These are phyloP conservation scores for Yarrowia sp. DNA, from an alignment of 805 yeast genomes.

Conservation along the genomic window DNA sequence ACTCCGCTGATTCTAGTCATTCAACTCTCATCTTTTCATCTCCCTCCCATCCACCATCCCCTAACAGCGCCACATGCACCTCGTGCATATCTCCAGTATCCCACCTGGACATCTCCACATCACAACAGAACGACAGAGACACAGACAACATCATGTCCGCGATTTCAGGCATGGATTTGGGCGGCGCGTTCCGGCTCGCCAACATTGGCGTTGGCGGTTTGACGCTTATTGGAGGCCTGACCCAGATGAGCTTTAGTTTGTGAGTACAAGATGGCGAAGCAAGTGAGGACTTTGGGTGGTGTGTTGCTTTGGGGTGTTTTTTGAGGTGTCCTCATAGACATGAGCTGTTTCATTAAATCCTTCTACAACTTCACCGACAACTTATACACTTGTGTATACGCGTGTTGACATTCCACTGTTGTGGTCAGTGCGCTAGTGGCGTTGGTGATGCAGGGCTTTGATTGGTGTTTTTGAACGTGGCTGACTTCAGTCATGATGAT, in stretches of 20 bases:
- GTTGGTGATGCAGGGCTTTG: no score
- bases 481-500: no score
- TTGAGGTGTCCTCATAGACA: no score
- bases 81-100: conserved; percentile 11
- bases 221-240: conserved; percentile 36
- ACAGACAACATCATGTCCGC: conserved; percentile 10
- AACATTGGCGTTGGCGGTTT: conserved; percentile 38
- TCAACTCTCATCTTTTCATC: neutral
- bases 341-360: no score
- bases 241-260: conserved; percentile 33
- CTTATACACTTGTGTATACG: no score
- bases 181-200: conserved; percentile 38
- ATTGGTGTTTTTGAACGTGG: no score
- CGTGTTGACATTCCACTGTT: no score
- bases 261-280: conserved; percentile 13
- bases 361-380: no score
- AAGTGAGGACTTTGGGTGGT: no score
- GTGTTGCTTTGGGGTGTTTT: no score
- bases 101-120: conserved; percentile 8
- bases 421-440: no score
- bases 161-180: conserved; percentile 30
- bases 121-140: neutral
- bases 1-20: no score
- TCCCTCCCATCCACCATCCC: neutral
- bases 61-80: neutral